A percentile compares a stretch with the other conserved stretches of the same genome.
phyloP scores from a whole-genome alignment of 352 stramenopile genomes.

The Globisporangium okanoganense region DNA sequence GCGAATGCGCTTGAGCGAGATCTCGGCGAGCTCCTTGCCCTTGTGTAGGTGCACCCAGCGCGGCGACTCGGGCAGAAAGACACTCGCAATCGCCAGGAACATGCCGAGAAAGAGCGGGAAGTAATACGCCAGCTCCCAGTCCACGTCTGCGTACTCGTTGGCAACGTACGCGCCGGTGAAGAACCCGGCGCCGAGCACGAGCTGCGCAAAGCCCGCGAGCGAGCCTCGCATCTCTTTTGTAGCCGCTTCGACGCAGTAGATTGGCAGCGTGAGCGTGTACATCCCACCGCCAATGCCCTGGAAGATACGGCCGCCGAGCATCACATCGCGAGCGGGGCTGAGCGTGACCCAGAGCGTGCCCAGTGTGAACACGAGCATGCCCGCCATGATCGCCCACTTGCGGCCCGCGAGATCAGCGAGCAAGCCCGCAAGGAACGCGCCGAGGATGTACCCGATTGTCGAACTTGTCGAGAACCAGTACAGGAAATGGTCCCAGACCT shows the following conservation, averaged over 20 bases:
- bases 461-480: background rate
- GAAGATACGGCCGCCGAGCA: background rate
- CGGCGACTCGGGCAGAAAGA: slow-evolving; percentile 47
- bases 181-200: slow-evolving; percentile 3
- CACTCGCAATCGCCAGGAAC: slow-evolving; percentile 31
- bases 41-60: slow-evolving; percentile 47
- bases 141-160: background rate
- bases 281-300: slow-evolving; percentile 11
- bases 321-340: background rate
- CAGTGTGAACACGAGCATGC: slow-evolving; percentile 2
- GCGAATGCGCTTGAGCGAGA: slow-evolving; percentile 23
- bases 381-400: slow-evolving; percentile 3
- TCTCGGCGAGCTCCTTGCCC: slow-evolving; percentile 33
- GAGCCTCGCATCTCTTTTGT: slow-evolving; percentile 9
- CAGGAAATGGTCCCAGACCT: slow-evolving; percentile 1
- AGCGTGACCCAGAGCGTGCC: slow-evolving; percentile 12
- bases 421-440: background rate
- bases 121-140: slow-evolving; percentile 9
- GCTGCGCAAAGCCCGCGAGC: slow-evolving; percentile 9
- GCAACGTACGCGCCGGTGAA: background rate
- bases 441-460: slow-evolving; percentile 10
- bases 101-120: background rate
- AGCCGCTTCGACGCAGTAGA: slow-evolving; percentile 15
- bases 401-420: slow-evolving; percentile 8
- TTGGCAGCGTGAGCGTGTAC: slow-evolving; percentile 11